Conservation (phyloP, 805 yeast genomes). For the Lipomyces orientalis region DNA sequence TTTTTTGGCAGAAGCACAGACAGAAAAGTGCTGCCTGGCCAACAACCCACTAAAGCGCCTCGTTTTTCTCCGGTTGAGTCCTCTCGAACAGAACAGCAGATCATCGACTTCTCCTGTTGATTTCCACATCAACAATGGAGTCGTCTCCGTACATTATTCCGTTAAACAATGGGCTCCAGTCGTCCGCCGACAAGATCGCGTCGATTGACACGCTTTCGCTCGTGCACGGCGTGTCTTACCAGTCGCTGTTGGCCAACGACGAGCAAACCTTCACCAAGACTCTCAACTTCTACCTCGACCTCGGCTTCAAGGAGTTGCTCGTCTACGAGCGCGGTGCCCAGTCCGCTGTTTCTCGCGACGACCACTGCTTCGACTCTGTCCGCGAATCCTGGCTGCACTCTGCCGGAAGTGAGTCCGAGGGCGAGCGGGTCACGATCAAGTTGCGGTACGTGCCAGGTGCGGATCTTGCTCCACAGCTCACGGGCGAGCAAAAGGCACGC, state of each 20-base stretch:
- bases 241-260: slow-evolving; percentile 60
- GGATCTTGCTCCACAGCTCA: slow-evolving; percentile 23
- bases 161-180: not conserved
- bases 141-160: slow-evolving; percentile 34
- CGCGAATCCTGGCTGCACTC: slow-evolving; percentile 45
- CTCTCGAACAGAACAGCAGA: not conserved
- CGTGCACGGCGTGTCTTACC: slow-evolving; percentile 63
- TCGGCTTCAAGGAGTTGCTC: slow-evolving; percentile 50
- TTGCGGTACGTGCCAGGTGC: slow-evolving; percentile 33
- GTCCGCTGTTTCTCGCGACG: slow-evolving; percentile 15
- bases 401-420: slow-evolving; percentile 43
- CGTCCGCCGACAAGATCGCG: slow-evolving; percentile 5
- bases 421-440: slow-evolving; percentile 42
- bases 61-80: not conserved
- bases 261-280: slow-evolving; percentile 53
- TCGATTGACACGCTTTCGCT: slow-evolving; percentile 38
- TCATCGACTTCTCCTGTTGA: not conserved
- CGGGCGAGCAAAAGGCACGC: slow-evolving; percentile 31
- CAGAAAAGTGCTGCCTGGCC: not conserved
- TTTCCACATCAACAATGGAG: slow-evolving; percentile 14
- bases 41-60: not conserved
- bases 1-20: not conserved
- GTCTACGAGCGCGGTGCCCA: slow-evolving; percentile 43
- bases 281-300: slow-evolving; percentile 60
- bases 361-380: slow-evolving; percentile 40